phyloP scores from a whole-genome alignment of 2,329 filamentous ascomycete species.

The Talaromyces sp. region DNA sequence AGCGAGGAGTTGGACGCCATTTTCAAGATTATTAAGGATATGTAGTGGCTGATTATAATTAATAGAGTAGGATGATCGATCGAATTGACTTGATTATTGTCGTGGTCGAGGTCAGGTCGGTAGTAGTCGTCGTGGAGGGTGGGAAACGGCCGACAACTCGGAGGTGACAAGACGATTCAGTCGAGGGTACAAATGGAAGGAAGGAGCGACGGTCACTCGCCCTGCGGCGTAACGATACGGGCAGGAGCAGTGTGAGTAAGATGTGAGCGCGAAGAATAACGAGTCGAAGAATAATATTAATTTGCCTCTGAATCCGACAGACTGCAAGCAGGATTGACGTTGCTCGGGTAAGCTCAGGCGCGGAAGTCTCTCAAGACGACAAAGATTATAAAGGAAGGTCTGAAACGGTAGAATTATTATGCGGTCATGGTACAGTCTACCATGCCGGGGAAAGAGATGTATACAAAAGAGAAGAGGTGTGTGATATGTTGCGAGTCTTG shows the following conservation, averaged over 20 bases:
- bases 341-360: background rate
- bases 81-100: background rate
- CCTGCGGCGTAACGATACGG: background rate
- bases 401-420: background rate
- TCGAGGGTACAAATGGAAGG: constrained; percentile 4
- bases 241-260: background rate
- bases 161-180: background rate
- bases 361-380: background rate
- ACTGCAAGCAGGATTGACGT: background rate
- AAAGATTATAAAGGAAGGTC: constrained; percentile 1
- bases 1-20: constrained; percentile 40
- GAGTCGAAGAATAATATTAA: background rate
- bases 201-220: constrained; percentile 13
- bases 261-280: background rate
- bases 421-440: background rate
- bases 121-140: background rate
- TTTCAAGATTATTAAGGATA: constrained; percentile 17
- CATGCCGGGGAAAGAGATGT: background rate
- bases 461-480: background rate
- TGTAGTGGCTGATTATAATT: background rate
- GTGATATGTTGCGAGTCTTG: background rate
- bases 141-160: background rate
- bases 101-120: background rate
- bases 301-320: background rate
- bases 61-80: background rate